Conservation (phyloP, 441 rosid genomes). For the Melastoma candidum region DNA sequence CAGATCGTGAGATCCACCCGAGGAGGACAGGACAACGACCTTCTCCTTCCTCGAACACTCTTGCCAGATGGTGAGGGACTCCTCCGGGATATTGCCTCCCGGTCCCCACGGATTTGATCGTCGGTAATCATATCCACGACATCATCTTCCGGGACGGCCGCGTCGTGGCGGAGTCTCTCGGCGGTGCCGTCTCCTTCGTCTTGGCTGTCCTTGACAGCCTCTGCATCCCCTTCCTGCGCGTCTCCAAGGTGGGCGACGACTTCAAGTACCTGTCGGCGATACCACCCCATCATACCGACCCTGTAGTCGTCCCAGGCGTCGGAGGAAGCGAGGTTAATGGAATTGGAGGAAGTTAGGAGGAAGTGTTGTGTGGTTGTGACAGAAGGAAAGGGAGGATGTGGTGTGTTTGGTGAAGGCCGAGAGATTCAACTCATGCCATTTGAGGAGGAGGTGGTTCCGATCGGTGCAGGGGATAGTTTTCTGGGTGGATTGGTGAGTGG, state of each 20-base stretch:
- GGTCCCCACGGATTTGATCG: slow-evolving; percentile 46
- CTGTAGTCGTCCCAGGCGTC: slow-evolving; percentile 35
- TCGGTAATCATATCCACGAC: slow-evolving; percentile 88
- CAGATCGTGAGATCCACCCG: background rate
- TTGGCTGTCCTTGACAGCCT: slow-evolving; percentile 45
- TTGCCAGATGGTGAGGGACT: slow-evolving; percentile 24
- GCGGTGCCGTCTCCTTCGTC: slow-evolving; percentile 89
- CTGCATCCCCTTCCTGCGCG: slow-evolving; percentile 35
- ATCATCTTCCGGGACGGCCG: slow-evolving; percentile 45
- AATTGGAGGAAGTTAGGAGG: slow-evolving; percentile 57
- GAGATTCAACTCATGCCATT: slow-evolving; percentile 45
- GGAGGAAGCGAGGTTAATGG: slow-evolving; percentile 74
- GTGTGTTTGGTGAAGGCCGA: slow-evolving; percentile 44
- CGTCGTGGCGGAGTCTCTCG: slow-evolving; percentile 72
- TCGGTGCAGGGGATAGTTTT: slow-evolving; percentile 90
- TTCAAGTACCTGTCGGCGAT: slow-evolving; percentile 35
- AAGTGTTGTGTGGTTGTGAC: slow-evolving; percentile 81
- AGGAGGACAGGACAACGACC: no score
- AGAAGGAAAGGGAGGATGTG: slow-evolving; percentile 69
- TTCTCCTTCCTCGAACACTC: background rate
- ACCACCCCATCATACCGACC: slow-evolving; percentile 13
- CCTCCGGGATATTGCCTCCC: background rate
- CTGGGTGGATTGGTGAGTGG: slow-evolving; percentile 74
- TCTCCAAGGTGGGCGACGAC: slow-evolving; percentile 67
- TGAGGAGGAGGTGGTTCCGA: slow-evolving; percentile 76